phyloP scores from a whole-genome alignment of 768 basidiomycete genomes.

The Rhizopogon vesiculosus region DNA sequence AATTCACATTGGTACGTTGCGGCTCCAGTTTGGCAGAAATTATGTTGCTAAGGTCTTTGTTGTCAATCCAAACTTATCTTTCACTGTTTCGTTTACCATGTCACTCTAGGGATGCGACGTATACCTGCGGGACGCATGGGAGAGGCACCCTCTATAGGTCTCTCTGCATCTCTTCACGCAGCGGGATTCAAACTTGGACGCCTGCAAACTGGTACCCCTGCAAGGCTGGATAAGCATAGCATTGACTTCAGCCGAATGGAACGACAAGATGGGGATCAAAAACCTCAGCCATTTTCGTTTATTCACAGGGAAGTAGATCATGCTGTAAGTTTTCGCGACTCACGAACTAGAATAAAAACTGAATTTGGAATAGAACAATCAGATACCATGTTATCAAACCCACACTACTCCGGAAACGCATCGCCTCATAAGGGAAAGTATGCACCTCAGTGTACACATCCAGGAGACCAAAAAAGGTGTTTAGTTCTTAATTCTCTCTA shows the following conservation, averaged over 20 bases:
- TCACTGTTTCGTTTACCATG: not conserved
- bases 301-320: constrained; percentile 66
- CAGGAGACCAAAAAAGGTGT: constrained; percentile 84
- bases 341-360: not conserved
- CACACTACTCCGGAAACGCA: constrained; percentile 72
- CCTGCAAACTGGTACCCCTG: constrained; percentile 85
- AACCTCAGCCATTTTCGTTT: constrained; percentile 74
- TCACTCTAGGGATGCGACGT: constrained; percentile 51
- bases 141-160: constrained; percentile 65
- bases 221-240: constrained; percentile 63
- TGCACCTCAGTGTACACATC: constrained; percentile 79
- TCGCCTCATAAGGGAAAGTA: constrained; percentile 64
- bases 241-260: constrained; percentile 64
- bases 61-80: not conserved
- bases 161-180: constrained; percentile 67
- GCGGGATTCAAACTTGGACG: constrained; percentile 83
- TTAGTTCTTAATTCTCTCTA: not conserved
- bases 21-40: not conserved
- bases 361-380: constrained; percentile 49
- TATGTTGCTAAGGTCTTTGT: not conserved
- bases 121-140: constrained; percentile 77
- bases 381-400: constrained; percentile 71
- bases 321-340: constrained; percentile 38
- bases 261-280: constrained; percentile 61
- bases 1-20: constrained; percentile 72